Percentiles rank a stretch among this genome's conserved stretches.
These are phyloP conservation scores for Ophiostoma pallidulum DNA, from an alignment of 2,329 filamentous ascomycete species.

Conservation along the genomic window DNA sequence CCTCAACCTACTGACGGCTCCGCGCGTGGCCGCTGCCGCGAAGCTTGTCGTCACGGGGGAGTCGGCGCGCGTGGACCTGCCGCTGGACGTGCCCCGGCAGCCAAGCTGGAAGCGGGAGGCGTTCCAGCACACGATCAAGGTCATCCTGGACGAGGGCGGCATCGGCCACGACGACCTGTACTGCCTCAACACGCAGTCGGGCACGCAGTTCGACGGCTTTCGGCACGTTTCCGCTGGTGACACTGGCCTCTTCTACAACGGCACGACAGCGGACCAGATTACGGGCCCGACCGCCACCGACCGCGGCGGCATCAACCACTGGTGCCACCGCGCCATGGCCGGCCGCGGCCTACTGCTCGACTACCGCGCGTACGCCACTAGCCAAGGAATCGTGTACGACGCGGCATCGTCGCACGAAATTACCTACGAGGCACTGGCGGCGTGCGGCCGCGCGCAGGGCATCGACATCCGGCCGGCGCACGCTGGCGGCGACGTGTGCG, in stretches of 20 bases:
- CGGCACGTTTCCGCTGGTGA: conserved; percentile 6
- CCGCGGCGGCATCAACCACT: conserved; percentile 17
- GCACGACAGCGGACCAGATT: conserved; percentile 1
- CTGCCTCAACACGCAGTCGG: conserved; percentile 11
- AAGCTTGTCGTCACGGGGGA: conserved; percentile 34
- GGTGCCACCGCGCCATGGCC: conserved; percentile 34
- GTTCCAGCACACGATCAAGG: conserved; percentile 7
- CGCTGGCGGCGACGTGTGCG: conserved; percentile 28
- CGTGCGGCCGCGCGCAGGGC: conserved; percentile 33
- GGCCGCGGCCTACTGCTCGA: conserved; percentile 45
- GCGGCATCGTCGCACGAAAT: conserved; percentile 34
- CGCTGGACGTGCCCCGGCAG: conserved; percentile 23
- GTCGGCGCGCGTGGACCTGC: conserved; percentile 30
- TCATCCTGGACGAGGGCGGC: not conserved
- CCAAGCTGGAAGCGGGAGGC: conserved; percentile 6
- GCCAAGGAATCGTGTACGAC: conserved; percentile 26
- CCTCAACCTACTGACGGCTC: conserved; percentile 39
- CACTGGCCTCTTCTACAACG: conserved; percentile 7
- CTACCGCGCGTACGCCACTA: conserved; percentile 34
- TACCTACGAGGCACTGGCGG: conserved; percentile 31
- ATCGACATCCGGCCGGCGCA: conserved; percentile 4
- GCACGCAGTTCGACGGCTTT: conserved; percentile 16
- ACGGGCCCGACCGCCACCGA: not conserved
- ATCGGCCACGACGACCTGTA: conserved; percentile 12
- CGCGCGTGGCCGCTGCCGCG: conserved; percentile 31